A percentile compares a stretch with the other conserved stretches of the same genome.
Evolutionary conservation across 2,329 filamentous ascomycete species (phyloP).

Genomic region (Fusarium paranaense): DNA sequence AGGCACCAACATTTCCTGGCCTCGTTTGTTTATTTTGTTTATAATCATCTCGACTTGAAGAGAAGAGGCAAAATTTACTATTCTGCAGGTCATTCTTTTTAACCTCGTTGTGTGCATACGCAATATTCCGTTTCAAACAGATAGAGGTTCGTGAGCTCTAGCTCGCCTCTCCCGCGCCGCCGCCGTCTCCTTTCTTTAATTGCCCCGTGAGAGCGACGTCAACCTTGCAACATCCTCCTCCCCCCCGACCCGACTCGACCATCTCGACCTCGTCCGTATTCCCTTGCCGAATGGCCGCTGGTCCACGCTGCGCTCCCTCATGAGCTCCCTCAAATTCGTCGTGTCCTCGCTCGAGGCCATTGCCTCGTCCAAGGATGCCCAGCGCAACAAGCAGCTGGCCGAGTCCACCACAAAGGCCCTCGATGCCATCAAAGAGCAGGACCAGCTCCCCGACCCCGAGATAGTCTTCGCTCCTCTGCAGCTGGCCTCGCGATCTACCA

Average conservation of each 20-base stretch:
- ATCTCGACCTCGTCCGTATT: constrained; percentile 11
- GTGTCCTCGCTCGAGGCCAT: constrained; percentile 94
- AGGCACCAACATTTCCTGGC: constrained; percentile 15
- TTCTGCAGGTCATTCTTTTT: background rate
- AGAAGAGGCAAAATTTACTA: background rate
- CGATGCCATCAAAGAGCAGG: constrained; percentile 86
- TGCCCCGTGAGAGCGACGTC: constrained; percentile 31
- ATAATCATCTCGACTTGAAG: background rate
- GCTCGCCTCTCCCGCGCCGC: constrained; percentile 14
- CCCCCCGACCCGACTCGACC: background rate
- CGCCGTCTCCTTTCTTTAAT: constrained; percentile 40
- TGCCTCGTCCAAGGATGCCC: constrained; percentile 89
- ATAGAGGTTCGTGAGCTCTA: constrained; percentile 24
- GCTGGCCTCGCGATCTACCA: constrained; percentile 87
- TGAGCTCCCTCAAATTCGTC: constrained; percentile 97
- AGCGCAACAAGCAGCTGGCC: constrained; percentile 84
- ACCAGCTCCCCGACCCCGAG: constrained; percentile 88
- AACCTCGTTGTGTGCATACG: background rate
- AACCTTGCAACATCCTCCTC: constrained; percentile 21
- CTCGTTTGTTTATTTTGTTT: constrained; percentile 5
- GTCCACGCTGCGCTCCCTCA: constrained; percentile 65
- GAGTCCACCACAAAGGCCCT: constrained; percentile 86
- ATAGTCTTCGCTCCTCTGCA: constrained; percentile 91
- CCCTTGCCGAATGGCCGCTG: constrained; percentile 58
- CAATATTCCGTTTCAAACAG: background rate